A percentile compares a stretch with the other conserved stretches of the same genome.
phyloP scores from a whole-genome alignment of 2,329 filamentous ascomycete species.

The Colletotrichum paranaense region DNA sequence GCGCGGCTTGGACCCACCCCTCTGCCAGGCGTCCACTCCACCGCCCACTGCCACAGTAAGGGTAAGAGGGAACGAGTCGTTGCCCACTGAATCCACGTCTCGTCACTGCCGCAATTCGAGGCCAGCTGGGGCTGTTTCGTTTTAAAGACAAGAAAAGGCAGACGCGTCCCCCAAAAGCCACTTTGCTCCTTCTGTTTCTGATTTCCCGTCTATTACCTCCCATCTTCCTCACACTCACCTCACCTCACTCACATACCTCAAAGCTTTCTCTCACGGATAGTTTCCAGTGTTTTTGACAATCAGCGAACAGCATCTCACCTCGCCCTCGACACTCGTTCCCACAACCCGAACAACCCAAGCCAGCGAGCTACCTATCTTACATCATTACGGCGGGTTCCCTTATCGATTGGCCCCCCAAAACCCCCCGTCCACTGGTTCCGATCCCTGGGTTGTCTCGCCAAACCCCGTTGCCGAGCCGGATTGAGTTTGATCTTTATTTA shows the following conservation, averaged over 20 bases:
- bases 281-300: neutral
- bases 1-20: constrained; percentile 23
- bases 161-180: constrained; percentile 29
- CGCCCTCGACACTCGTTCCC: constrained; percentile 8
- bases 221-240: neutral
- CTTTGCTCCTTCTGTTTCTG: constrained; percentile 4
- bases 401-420: constrained; percentile 23
- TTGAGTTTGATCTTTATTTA: constrained; percentile 34
- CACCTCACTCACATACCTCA: neutral
- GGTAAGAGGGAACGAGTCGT: constrained; percentile 21
- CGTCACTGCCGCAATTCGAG: constrained; percentile 35
- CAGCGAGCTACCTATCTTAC: neutral
- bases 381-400: constrained; percentile 3
- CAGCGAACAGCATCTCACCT: neutral
- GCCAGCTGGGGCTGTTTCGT: constrained; percentile 33
- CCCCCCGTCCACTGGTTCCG: neutral
- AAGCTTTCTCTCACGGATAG: neutral
- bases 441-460: constrained; percentile 32
- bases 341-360: neutral
- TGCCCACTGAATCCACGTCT: constrained; percentile 33
- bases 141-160: constrained; percentile 32
- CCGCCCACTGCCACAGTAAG: constrained; percentile 20
- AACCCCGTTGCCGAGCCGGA: constrained; percentile 33
- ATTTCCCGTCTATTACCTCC: constrained; percentile 12
- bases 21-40: constrained; percentile 13